phyloP scores from a whole-genome alignment of 257 asterid species.

The Rubia yunnanensis region DNA sequence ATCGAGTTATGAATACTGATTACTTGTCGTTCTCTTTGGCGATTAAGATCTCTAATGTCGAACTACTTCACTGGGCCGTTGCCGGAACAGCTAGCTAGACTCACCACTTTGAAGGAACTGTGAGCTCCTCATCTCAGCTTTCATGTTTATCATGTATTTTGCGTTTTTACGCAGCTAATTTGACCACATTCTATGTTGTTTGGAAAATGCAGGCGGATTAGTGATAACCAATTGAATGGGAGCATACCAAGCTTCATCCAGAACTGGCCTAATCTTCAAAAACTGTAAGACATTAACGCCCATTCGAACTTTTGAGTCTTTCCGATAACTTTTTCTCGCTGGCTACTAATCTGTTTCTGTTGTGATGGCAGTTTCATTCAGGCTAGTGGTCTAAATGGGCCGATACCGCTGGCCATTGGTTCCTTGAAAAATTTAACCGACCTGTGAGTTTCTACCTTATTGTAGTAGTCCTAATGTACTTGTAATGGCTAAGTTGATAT shows the following conservation, averaged over 20 bases:
- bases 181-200: neutral
- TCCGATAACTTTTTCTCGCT: neutral
- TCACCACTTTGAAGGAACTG: conserved; percentile 54
- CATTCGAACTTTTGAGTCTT: neutral
- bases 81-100: conserved; percentile 40
- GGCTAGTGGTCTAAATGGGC: conserved; percentile 64
- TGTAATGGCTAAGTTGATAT: neutral
- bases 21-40: neutral
- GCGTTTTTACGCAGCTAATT: neutral
- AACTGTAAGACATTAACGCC: conserved; percentile 34
- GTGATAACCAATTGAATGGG: conserved; percentile 61
- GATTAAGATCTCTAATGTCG: conserved; percentile 38
- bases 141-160: neutral
- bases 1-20: conserved; percentile 2
- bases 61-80: conserved; percentile 59
- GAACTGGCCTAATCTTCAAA: conserved; percentile 42
- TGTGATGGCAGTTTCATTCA: conserved; percentile 39
- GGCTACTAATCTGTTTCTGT: neutral
- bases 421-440: conserved; percentile 48
- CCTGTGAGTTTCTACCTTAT: conserved; percentile 36
- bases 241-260: conserved; percentile 47
- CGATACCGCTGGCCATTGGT: conserved; percentile 51
- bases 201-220: conserved; percentile 42
- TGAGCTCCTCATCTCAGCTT: conserved; percentile 20
- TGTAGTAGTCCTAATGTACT: neutral